Base-by-base conservation (phyloP, 1,284 basidiomycete species). In the Ceratobasidium sp. region DNA sequence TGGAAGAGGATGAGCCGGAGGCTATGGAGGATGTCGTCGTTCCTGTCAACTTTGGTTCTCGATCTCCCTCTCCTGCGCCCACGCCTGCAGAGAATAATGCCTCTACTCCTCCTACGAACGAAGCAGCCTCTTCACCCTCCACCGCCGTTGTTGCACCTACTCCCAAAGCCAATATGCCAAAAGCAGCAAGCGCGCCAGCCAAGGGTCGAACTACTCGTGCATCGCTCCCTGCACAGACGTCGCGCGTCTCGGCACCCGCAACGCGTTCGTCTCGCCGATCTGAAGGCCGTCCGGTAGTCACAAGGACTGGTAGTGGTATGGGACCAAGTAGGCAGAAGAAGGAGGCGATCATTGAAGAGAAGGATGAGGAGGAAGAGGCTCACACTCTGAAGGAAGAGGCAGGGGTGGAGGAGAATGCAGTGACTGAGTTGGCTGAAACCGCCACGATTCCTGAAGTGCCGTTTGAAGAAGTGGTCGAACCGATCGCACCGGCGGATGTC, bases 31-130 rank as follows among this genome's bases (percentile, higher is more conserved):
- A 70, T 50, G 35, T 59, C 49, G 55, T 30, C 4, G 67, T 59
- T 30, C 55, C 54, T 16, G 67, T 70, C 7, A 70, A 70, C 23
- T 70, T 70, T 59, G 67, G 67, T 9, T 70, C 67, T 11, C 55
- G 67, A 28, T 47, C 67, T 1, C 67, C 67, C 9, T 70, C 67
- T 13, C 67, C 67, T 26, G 44, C 30, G 1, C 61, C 47, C 16
- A 18, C 43, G 18, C 47, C 55, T 16, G 64, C 35, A 7, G 50
- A 32, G 2, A n/a, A 18, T 46, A n/a, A 16, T 14, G 30, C 23
- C 16, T 23, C 50, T n/a, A 18, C 23, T 4, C 64, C 64, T 7
- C 14, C 52, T 23, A 32, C 23, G n/a, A n/a, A 41, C 44, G 9
- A 21, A 47, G 43, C 35, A 38, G 35, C 11, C 11, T 38, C 35